Evolutionary conservation across 1,284 basidiomycete genomes (phyloP).

Genomic region (Kwoniella shivajii): DNA sequence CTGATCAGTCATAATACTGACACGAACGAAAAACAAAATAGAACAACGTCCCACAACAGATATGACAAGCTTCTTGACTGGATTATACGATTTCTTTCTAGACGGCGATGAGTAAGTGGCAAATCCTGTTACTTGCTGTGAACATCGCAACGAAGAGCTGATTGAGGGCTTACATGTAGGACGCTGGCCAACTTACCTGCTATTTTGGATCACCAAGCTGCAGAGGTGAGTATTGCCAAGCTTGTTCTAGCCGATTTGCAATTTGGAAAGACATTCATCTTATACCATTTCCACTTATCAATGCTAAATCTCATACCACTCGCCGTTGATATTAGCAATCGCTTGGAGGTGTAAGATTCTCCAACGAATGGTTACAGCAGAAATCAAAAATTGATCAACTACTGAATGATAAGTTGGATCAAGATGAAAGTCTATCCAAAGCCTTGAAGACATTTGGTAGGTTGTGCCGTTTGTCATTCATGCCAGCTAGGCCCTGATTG

Average conservation of each 20-base stretch:
- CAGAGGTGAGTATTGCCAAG: conserved; percentile 17
- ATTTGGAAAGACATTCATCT: too few relatives aligned
- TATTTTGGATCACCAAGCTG: conserved; percentile 34
- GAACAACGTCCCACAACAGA: not conserved
- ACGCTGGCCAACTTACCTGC: conserved; percentile 20
- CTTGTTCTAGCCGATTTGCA: not conserved
- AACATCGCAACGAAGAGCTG: not conserved
- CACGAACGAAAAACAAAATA: not conserved
- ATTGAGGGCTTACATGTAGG: not conserved
- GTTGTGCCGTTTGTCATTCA: conserved; percentile 1
- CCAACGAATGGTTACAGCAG: conserved; percentile 27
- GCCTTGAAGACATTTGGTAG: conserved; percentile 33
- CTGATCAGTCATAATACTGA: too few relatives aligned
- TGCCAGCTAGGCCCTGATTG: not conserved
- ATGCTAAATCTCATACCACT: not conserved
- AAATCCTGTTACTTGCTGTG: not conserved
- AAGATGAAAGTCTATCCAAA: conserved; percentile 16
- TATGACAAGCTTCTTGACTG: conserved; percentile 19
- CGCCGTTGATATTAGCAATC: conserved; percentile 11
- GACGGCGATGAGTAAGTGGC: conserved; percentile 25
- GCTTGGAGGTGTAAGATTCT: conserved; percentile 19
- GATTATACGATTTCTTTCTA: conserved; percentile 17
- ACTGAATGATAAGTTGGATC: conserved; percentile 12
- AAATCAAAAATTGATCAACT: conserved; percentile 22
- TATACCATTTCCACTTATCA: not conserved